Evolutionary conservation across 208 protist genomes (phyloP), one percentile per base, ranked within the genome.

Genomic region (Trypanosoma conorhini): DNA sequence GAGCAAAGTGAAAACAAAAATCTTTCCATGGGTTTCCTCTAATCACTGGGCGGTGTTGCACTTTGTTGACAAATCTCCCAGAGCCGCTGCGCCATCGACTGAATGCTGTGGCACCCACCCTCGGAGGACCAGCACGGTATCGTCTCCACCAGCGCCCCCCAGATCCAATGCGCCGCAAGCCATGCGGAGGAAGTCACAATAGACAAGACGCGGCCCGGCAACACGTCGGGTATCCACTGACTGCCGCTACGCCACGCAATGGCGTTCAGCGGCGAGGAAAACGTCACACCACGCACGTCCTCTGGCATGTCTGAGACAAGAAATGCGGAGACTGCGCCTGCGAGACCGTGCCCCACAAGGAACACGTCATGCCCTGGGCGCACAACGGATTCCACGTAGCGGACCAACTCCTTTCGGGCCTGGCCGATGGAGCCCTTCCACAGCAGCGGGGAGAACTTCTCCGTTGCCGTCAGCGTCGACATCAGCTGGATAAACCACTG

Each of bases 401-500:
- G 31, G 19, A 24, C 33, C 40, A 63, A 22, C 5, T 33, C 13
- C 7, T 31, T 30, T 9, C 38, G 30, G 3, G 56, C 63, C 5
- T 66, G 31, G 0, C 55, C 44, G 13, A 89, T 12, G 26, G 77
- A 70, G 4, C 60, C 31, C 52, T 74, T 54, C 79, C 82, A 91
- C 38, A 59, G 56, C 42, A 89, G 60, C 26, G 83, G 75, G 31
- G 75, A 62, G 48, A 93, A 79, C 31, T 56, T 33, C 8, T 79
- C 68, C 10, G 81, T 59, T 56, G 82, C 82, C n/a, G 71, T 66
- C 2, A 91, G n/a, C 26, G 75, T 80, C 8, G 75, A 74, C 70
- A 88, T 10, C 22, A 89, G 58, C 12, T 24, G 12, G 3, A 65
- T 54, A 24, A 86, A 67, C 56, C 83, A 89, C 0, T 31, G 0